Conservation (phyloP, 345 rosid species). For the Viola odorata region DNA sequence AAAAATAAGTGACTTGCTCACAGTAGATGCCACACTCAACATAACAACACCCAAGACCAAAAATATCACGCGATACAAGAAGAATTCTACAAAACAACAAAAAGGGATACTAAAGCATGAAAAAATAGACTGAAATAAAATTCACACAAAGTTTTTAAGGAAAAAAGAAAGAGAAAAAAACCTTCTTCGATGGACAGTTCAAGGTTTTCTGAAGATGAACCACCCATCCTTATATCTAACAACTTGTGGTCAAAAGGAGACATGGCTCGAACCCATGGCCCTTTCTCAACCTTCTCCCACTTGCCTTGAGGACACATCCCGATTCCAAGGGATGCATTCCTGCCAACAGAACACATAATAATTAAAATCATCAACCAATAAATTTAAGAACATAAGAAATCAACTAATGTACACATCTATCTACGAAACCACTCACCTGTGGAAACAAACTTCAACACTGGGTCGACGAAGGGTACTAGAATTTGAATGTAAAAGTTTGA, state of each 20-base stretch:
- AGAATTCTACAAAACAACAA: conserved; percentile 41
- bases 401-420: not conserved
- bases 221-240: conserved; percentile 51
- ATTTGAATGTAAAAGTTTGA: conserved; percentile 38
- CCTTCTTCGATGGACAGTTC: conserved; percentile 68
- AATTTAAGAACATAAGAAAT: not conserved
- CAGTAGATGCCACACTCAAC: conserved; percentile 50
- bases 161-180: conserved; percentile 8
- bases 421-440: conserved; percentile 44
- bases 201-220: conserved; percentile 37
- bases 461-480: conserved; percentile 28
- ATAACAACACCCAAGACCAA: conserved; percentile 53
- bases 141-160: conserved; percentile 1
- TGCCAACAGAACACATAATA: conserved; percentile 27
- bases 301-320: conserved; percentile 72
- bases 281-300: conserved; percentile 79
- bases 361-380: conserved; percentile 3
- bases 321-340: conserved; percentile 68
- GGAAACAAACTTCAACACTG: conserved; percentile 71
- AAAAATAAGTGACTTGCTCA: conserved; percentile 76
- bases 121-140: conserved; percentile 3
- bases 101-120: conserved; percentile 9
- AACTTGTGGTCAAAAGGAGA: conserved; percentile 85
- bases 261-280: conserved; percentile 70
- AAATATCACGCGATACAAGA: conserved; percentile 56